phyloP scores from a whole-genome alignment of 192 early-diverging fungal genomes.

The Umbelopsis vinacea region DNA sequence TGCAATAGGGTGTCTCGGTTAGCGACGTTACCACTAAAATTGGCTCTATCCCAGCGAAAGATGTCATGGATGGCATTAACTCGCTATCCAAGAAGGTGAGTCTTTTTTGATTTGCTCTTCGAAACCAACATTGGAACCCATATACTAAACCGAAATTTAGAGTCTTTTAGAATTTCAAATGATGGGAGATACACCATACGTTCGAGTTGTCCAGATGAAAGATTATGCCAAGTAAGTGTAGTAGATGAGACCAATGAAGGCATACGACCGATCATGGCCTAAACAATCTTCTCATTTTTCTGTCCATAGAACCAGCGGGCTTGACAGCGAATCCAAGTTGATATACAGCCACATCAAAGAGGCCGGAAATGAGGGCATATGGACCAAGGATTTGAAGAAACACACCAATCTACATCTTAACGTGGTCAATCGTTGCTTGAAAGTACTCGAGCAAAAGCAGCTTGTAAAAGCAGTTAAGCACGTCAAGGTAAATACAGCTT shows the following conservation, averaged over 20 bases:
- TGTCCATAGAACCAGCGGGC: conserved; percentile 36
- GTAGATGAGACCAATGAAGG: background rate
- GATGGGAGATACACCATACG: background rate
- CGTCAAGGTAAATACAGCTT: conserved; percentile 67
- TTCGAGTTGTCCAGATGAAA: conserved; percentile 18
- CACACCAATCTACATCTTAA: conserved; percentile 78
- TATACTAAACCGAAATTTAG: background rate
- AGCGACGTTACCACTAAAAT: background rate
- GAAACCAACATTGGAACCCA: background rate
- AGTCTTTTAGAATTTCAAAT: conserved; percentile 19
- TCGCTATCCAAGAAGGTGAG: conserved; percentile 24
- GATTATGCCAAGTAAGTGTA: conserved; percentile 22
- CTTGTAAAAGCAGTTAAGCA: conserved; percentile 88
- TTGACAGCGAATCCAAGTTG: conserved; percentile 74
- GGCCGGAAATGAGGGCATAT: conserved; percentile 79
- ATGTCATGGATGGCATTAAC: conserved; percentile 17
- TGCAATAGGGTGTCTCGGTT: background rate
- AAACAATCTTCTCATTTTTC: conserved; percentile 26
- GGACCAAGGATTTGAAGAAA: conserved; percentile 81
- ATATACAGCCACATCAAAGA: conserved; percentile 85
- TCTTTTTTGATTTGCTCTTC: background rate
- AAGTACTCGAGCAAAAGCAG: conserved; percentile 77
- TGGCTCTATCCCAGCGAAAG: background rate
- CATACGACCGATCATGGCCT: background rate
- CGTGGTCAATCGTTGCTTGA: conserved; percentile 78